Conservation (phyloP, 192 early-diverging fungal genomes). For the Podila epigama region DNA sequence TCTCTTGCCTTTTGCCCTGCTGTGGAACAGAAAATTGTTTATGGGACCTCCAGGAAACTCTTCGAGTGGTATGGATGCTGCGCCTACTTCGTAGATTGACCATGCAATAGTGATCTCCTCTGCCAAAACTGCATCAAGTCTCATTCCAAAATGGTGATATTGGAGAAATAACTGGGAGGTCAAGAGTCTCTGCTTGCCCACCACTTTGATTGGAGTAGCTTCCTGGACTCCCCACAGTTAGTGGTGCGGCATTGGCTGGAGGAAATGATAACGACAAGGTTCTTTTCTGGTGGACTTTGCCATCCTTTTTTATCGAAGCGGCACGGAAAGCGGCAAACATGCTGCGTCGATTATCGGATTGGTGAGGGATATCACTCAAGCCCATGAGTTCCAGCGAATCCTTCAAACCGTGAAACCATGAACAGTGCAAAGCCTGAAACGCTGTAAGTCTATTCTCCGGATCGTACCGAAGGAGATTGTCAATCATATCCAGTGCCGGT, state of each 20-base stretch:
- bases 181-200: conserved; percentile 6
- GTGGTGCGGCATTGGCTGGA: background rate
- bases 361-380: conserved; percentile 32
- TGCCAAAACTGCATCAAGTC: too few species aligned
- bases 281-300: conserved; percentile 6
- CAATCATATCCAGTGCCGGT: conserved; percentile 68
- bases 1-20: too few species aligned
- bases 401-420: conserved; percentile 59
- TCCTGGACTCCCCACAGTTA: background rate
- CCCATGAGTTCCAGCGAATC: conserved; percentile 18
- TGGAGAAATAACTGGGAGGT: conserved; percentile 31
- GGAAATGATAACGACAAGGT: background rate
- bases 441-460: conserved; percentile 80
- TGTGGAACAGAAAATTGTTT: too few species aligned
- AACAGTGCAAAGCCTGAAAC: conserved; percentile 68
- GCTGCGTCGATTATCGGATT: conserved; percentile 27
- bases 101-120: too few species aligned
- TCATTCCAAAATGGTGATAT: conserved; percentile 42
- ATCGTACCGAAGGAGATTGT: conserved; percentile 79
- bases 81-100: too few species aligned
- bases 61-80: too few species aligned
- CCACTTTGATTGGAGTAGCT: background rate
- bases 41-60: too few species aligned
- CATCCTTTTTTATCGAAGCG: conserved; percentile 20
- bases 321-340: conserved; percentile 21